phyloP scores from a whole-genome alignment of 345 rosid genomes.

The Hibiscus tridactylites region DNA sequence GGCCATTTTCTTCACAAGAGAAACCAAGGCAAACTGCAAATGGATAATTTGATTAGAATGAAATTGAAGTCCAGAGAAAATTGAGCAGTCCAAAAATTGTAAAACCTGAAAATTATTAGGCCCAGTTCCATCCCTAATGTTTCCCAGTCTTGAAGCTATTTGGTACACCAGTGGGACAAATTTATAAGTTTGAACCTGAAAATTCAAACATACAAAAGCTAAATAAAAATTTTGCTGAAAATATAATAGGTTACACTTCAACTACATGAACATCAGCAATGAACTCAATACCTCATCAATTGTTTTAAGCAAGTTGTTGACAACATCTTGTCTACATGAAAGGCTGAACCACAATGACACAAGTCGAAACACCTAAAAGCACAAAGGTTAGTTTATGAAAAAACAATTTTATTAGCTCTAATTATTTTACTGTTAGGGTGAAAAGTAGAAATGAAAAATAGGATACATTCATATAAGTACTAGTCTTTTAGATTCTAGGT shows the following conservation, averaged over 20 bases:
- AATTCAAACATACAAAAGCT: constrained; percentile 6
- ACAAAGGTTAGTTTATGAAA: constrained; percentile 10
- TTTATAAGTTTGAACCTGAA: constrained; percentile 87
- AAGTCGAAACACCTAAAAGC: constrained; percentile 71
- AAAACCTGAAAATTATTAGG: constrained; percentile 77
- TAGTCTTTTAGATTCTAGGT: background rate
- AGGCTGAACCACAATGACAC: constrained; percentile 88
- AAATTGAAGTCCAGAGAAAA: constrained; percentile 8
- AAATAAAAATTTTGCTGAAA: background rate
- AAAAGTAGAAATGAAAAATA: background rate
- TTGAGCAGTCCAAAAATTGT: background rate
- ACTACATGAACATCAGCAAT: background rate
- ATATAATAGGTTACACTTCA: background rate
- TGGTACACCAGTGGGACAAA: constrained; percentile 87
- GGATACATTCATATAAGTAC: background rate
- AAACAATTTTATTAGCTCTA: background rate
- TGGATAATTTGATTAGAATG: constrained; percentile 21
- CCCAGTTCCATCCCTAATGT: constrained; percentile 60
- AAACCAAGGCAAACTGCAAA: constrained; percentile 79
- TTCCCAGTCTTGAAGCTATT: constrained; percentile 95
- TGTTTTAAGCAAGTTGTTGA: constrained; percentile 62
- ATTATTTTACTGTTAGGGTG: background rate
- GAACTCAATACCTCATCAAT: constrained; percentile 52
- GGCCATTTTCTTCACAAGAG: constrained; percentile 95
- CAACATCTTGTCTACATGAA: constrained; percentile 58